Base-by-base conservation (phyloP, 1,284 basidiomycete species). In the Cutaneotrichosporon sp. region DNA sequence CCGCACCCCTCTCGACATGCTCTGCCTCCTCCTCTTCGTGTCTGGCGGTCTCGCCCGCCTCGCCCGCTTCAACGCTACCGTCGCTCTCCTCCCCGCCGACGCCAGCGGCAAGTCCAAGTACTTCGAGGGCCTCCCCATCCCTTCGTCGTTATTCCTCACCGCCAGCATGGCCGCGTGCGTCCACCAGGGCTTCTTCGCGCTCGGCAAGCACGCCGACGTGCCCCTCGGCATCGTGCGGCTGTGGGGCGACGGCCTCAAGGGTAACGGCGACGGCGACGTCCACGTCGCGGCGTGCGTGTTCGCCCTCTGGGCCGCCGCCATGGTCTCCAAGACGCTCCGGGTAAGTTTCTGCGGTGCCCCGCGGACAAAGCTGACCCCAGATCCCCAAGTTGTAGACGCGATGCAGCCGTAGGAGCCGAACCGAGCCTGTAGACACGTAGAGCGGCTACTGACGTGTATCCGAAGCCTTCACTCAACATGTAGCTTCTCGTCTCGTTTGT, bases 81-180 rank as follows among this genome's bases (percentile, higher is more conserved):
- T 97, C 54, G 97, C 97, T 2, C 83, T 92, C 51, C 85, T 98
- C 29, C 97, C 97, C 1, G 94, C 95, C 78, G 92, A 95, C 75
- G 79, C 79, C 6, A 83, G 83, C 29, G 95, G 97, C 57, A 99
- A 97, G 78, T 85, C 90, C 18, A 88, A 88, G 74, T 98, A 95
- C 81, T 99, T 99, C 79, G 95, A 99, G 80, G 97, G 95, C 7
- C 84, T 99, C 24, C 97, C 97, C 18, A 99, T 99, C 65, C 97
- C 97, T 1, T 92, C 91, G 0, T 91, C 90, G 18, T 84, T 99
- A 50, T 84, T 79, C 13, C 84, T 99, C 55, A 94, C 97, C 60
- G 87, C 82, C 14, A 75, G 90, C 33, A 84, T 99, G 80, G 88
- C 89, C 18, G 89, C 87, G 70, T 97, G 91, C 86, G 86, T 90